Evolutionary conservation across 2,329 filamentous ascomycete genomes (phyloP).

Genomic region (Erysiphe pulchra): DNA sequence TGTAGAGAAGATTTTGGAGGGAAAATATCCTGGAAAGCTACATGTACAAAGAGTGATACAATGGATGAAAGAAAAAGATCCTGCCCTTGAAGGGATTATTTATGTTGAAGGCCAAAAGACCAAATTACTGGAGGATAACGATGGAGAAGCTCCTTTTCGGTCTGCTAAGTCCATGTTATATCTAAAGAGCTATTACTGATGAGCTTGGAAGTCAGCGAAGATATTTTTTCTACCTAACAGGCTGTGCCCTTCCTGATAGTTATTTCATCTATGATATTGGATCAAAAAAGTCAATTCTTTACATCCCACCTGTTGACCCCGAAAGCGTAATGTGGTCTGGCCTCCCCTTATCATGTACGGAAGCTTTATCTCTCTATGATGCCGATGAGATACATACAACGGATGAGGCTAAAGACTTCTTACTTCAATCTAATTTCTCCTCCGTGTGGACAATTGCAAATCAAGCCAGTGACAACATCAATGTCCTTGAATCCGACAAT

Average conservation of each 20-base stretch:
- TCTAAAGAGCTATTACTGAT: constrained; percentile 1
- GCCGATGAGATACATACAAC: constrained; percentile 53
- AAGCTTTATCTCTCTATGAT: constrained; percentile 56
- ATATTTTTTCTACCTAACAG: constrained; percentile 85
- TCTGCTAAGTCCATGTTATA: constrained; percentile 13
- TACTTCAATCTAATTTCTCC: constrained; percentile 18
- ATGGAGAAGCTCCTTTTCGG: constrained; percentile 59
- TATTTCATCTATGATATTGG: constrained; percentile 60
- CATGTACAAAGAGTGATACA: constrained; percentile 69
- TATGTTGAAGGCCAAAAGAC: constrained; percentile 74
- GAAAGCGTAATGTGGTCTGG: constrained; percentile 86
- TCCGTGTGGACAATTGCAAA: constrained; percentile 50
- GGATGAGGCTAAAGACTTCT: constrained; percentile 45
- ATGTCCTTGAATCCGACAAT: constrained; percentile 39
- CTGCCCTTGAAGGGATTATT: constrained; percentile 42
- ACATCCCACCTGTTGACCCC: constrained; percentile 73
- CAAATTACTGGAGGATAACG: constrained; percentile 68
- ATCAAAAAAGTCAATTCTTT: constrained; percentile 51
- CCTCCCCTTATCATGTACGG: constrained; percentile 48
- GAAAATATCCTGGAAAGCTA: constrained; percentile 59
- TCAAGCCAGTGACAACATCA: constrained; percentile 47
- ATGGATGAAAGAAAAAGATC: constrained; percentile 41
- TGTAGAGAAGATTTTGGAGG: constrained; percentile 21
- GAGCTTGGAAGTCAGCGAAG: constrained; percentile 43
- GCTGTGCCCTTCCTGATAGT: constrained; percentile 56